Conservation (phyloP, 768 basidiomycete species). For the Xerocomus brunneocitrinus region DNA sequence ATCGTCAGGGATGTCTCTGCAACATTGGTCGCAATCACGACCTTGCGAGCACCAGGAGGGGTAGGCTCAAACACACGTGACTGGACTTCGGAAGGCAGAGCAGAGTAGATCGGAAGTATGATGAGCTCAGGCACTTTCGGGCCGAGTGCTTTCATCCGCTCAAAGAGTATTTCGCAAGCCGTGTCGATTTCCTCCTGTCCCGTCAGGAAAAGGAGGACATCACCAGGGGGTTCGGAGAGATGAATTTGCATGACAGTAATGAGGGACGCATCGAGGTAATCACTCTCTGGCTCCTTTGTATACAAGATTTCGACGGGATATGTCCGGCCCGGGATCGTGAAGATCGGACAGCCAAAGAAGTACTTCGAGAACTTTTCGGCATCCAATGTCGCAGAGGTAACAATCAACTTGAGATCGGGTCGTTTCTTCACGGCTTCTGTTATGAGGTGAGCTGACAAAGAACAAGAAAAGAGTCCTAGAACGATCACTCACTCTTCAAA, state of each 20-base stretch:
- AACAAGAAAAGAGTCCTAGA: not conserved
- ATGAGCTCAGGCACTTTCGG: slow-evolving; percentile 98
- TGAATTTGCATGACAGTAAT: slow-evolving; percentile 99
- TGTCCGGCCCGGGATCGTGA: slow-evolving; percentile 99
- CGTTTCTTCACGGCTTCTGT: slow-evolving; percentile 92
- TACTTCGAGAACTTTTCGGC: slow-evolving; percentile 99
- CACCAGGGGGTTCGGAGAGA: slow-evolving; percentile 94
- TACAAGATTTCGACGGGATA: slow-evolving; percentile 98
- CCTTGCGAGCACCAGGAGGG: slow-evolving; percentile 96
- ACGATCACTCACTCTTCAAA: slow-evolving; percentile 51
- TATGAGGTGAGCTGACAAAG: slow-evolving; percentile 13
- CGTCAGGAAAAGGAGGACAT: slow-evolving; percentile 93
- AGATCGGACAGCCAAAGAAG: slow-evolving; percentile 98
- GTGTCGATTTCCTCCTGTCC: slow-evolving; percentile 99
- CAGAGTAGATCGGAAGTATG: slow-evolving; percentile 97
- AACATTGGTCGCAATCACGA: slow-evolving; percentile 99
- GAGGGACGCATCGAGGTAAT: slow-evolving; percentile 96
- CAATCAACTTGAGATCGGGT: slow-evolving; percentile 94
- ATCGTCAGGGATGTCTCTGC: slow-evolving; percentile 98
- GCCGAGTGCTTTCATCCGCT: slow-evolving; percentile 98
- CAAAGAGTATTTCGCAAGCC: slow-evolving; percentile 92
- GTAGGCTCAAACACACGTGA: slow-evolving; percentile 97
- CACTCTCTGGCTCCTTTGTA: slow-evolving; percentile 96
- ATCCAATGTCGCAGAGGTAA: slow-evolving; percentile 97
- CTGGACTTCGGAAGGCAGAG: slow-evolving; percentile 96